These are phyloP conservation scores for Mortierella claussenii DNA, from an alignment of 192 early-diverging fungal species.

Conservation along the genomic window DNA sequence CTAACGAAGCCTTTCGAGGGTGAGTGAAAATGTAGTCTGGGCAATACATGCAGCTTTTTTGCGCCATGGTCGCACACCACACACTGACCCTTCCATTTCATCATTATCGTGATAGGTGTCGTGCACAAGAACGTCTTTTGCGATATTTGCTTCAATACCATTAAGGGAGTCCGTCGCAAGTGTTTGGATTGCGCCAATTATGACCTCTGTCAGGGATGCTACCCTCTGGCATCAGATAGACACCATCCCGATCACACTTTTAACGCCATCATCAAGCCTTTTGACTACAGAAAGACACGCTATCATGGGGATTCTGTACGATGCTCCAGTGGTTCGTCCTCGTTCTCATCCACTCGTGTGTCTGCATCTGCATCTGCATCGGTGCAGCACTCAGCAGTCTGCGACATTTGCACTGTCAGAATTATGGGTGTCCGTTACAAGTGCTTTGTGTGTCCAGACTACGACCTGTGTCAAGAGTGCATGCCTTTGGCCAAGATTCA, in stretches of 20 bases:
- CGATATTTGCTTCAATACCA: slow-evolving; percentile 59
- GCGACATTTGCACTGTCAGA: slow-evolving; percentile 65
- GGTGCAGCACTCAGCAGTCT: slow-evolving; percentile 43
- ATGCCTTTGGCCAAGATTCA: slow-evolving; percentile 51
- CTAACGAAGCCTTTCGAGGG: neutral
- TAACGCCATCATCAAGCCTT: slow-evolving; percentile 39
- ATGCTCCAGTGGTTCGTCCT: neutral
- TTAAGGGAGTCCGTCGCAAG: slow-evolving; percentile 63
- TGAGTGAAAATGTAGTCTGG: neutral
- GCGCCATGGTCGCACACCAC: no score
- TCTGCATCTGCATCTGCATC: neutral
- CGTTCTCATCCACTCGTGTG: no score
- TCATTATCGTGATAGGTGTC: slow-evolving; percentile 5
- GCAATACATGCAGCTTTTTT: neutral
- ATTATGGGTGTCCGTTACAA: slow-evolving; percentile 68
- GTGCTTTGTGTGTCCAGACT: slow-evolving; percentile 67
- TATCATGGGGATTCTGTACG: neutral
- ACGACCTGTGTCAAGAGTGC: slow-evolving; percentile 69
- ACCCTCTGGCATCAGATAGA: slow-evolving; percentile 18
- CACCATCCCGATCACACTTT: slow-evolving; percentile 44
- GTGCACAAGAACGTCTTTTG: slow-evolving; percentile 60
- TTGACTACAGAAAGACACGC: neutral
- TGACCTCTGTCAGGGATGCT: slow-evolving; percentile 61
- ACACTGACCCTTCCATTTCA: neutral
- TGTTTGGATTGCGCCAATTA: slow-evolving; percentile 66